Percentiles rank a stretch among this genome's conserved stretches.
Conservation (phyloP, 768 basidiomycete genomes). For the Auriscalpium vulgare region DNA sequence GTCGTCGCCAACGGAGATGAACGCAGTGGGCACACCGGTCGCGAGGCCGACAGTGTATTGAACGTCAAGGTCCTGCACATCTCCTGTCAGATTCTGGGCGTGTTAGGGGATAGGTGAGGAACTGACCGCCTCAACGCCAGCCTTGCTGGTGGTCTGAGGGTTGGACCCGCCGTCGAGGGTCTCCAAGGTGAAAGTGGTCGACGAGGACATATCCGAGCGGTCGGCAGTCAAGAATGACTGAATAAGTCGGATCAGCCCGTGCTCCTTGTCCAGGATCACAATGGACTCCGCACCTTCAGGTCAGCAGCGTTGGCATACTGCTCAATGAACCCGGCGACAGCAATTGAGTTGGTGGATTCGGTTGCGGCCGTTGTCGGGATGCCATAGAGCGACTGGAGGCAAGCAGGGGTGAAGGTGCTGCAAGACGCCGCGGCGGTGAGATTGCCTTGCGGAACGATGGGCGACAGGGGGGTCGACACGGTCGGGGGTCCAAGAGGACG, state of each 20-base stretch:
- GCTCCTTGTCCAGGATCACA: not conserved
- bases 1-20: conserved; percentile 19
- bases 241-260: not conserved
- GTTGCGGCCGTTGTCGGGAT: conserved; percentile 25
- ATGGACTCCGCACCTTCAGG: conserved; percentile 11
- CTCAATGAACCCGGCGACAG: conserved; percentile 21
- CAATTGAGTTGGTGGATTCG: conserved; percentile 17
- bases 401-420: conserved; percentile 21
- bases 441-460: not conserved
- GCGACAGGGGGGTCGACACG: not conserved
- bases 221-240: not conserved
- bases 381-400: conserved; percentile 27
- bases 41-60: conserved; percentile 30
- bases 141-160: conserved; percentile 3
- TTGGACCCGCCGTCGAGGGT: conserved; percentile 15
- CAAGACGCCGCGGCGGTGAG: not conserved
- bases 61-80: conserved; percentile 27
- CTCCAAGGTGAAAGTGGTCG: conserved; percentile 12
- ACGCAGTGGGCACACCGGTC: conserved; percentile 15
- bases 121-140: not conserved
- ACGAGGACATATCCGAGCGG: not conserved
- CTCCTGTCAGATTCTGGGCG: not conserved
- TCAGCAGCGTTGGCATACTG: conserved; percentile 25
- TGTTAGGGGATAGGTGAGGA: not conserved
- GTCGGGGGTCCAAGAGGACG: not conserved